These are phyloP conservation scores for Williopsis jadinii DNA, from an alignment of 1,139 yeast species.

Conservation along the genomic window DNA sequence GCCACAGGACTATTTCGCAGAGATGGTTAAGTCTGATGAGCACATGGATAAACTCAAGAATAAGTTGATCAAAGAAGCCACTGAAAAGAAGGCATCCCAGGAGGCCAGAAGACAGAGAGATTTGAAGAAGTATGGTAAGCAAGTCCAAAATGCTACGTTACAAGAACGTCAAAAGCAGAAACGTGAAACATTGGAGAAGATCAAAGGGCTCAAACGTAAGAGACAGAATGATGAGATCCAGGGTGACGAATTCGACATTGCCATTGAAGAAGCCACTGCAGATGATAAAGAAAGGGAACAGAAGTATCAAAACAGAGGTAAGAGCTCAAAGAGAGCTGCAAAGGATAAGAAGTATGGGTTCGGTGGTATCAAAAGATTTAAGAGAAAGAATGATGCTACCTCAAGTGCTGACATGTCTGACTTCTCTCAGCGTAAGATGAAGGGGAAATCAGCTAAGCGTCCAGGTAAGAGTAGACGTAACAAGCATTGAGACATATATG, in stretches of 20 bases:
- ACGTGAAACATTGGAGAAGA: slow-evolving; percentile 84
- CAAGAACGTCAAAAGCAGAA: slow-evolving; percentile 94
- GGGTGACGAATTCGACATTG: slow-evolving; percentile 56
- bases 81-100: slow-evolving; percentile 84
- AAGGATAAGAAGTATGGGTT: slow-evolving; percentile 63
- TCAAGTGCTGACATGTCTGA: slow-evolving; percentile 68
- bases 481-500: not conserved
- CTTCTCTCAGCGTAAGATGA: slow-evolving; percentile 51
- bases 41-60: slow-evolving; percentile 93
- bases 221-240: slow-evolving; percentile 69
- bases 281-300: slow-evolving; percentile 28
- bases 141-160: slow-evolving; percentile 88
- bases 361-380: slow-evolving; percentile 75
- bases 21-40: slow-evolving; percentile 96
- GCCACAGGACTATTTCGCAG: slow-evolving; percentile 95
- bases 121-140: slow-evolving; percentile 95
- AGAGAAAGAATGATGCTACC: slow-evolving; percentile 66
- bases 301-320: slow-evolving; percentile 31
- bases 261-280: slow-evolving; percentile 70
- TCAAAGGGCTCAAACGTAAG: slow-evolving; percentile 82
- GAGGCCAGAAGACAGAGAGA: slow-evolving; percentile 94
- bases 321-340: slow-evolving; percentile 56
- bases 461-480: slow-evolving; percentile 71
- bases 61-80: slow-evolving; percentile 79
- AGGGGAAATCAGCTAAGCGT: slow-evolving; percentile 46